These are phyloP conservation scores for Stephanodiscus minutulus DNA, from an alignment of 108 stramenopile genomes.

Conservation along the genomic window DNA sequence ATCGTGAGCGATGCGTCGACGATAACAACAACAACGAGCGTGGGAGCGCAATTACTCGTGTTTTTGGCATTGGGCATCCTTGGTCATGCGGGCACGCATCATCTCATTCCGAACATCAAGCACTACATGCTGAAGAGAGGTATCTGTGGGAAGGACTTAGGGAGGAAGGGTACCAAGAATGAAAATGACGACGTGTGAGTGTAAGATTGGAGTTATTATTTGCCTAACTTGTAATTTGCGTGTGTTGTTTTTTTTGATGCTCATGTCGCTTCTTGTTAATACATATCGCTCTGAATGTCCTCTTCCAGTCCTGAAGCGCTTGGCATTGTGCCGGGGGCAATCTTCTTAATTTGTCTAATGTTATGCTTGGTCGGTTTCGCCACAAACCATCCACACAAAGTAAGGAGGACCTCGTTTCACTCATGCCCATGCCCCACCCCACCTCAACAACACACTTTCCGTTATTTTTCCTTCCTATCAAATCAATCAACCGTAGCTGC, in stretches of 20 bases:
- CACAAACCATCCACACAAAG: conserved; percentile 70
- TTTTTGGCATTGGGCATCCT: conserved; percentile 33
- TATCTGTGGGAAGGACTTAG: conserved; percentile 85
- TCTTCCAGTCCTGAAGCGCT: conserved; percentile 89
- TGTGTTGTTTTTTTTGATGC: background rate
- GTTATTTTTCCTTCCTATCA: conserved; percentile 1
- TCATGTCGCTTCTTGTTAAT: background rate
- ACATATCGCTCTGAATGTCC: background rate
- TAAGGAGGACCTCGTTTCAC: background rate
- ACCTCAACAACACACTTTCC: background rate
- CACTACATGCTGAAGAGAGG: conserved; percentile 76
- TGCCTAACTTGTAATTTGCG: background rate
- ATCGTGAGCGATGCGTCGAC: too few species aligned
- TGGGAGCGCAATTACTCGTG: conserved; percentile 41
- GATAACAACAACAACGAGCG: background rate
- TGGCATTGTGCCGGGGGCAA: conserved; percentile 92
- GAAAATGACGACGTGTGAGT: conserved; percentile 62
- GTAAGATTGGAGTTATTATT: background rate
- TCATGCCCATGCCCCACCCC: background rate
- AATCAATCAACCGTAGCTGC: conserved; percentile 19
- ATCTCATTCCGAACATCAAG: conserved; percentile 42
- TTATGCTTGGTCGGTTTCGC: conserved; percentile 86
- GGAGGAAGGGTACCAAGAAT: conserved; percentile 79
- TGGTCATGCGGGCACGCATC: conserved; percentile 40
- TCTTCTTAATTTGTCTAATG: conserved; percentile 91